Evolutionary conservation across 164 flowering plant species (phyloP), one percentile per base, ranked within the genome.

Genomic region (Nelumbo lutea): DNA sequence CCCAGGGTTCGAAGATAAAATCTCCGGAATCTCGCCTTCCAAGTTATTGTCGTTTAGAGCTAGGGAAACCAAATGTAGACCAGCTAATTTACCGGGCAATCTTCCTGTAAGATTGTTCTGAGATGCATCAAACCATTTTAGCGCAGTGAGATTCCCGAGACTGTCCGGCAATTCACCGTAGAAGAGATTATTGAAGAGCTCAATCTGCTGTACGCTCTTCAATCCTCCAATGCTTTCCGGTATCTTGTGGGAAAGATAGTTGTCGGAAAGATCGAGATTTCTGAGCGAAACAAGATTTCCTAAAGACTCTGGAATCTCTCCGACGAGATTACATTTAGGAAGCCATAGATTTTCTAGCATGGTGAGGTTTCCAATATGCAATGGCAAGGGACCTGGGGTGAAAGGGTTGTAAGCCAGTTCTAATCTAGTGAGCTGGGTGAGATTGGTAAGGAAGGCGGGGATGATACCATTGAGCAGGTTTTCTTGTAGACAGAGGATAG

Each of bases 131-230:
- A 92, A 75, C 0, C 13, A 0, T 0, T 9, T 40, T 61, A 92
- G 67, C 15, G 71, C 14, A 1, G 68, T 79, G 61, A 90, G 71
- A 61, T 86, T 82, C 1, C 79, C 81, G 1, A 88, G 68, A 47
- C 81, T 73, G 56, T 77, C 82, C 4, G 96, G 96, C 68, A 91
- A 69, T 51, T 80, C 79, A 0, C 96, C 96, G 6, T 86, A 76
- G 8, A 91, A 55, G 1, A 62, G 51, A 66, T 92, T 90, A 0
- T 8, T 2, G 44, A 56, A 92, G 3, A 90, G 82, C 73, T 82
- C 83, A 0, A 92, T 81, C 63, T 76, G 82, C 0, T 39, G 59
- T 1, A 77, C 55, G 39, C 71, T 82, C 61, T n/a, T 77, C 73
- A 90, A 59, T 2, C 65, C 61, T 1, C 87, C 86, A 15, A 92